A percentile compares a stretch with the other conserved stretches of the same genome.
phyloP scores from a whole-genome alignment of 2,329 filamentous ascomycete genomes.

The Nakataea oryzae region DNA sequence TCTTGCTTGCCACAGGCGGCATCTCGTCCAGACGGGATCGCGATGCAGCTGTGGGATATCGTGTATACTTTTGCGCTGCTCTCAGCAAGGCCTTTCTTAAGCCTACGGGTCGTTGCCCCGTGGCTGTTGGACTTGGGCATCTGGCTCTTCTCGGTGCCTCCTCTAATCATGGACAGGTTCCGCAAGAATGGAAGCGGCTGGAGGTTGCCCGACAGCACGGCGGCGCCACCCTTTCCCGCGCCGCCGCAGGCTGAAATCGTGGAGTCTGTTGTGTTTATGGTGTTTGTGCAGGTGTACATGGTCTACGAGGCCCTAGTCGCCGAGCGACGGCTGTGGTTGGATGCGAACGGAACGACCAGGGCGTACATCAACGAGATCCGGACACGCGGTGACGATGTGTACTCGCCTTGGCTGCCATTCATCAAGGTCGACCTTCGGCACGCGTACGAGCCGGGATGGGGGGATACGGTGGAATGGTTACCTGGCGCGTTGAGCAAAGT shows the following conservation, averaged over 20 bases:
- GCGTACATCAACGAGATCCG: constrained; percentile 1
- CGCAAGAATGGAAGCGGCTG: too few relatives aligned
- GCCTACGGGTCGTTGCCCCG: background rate
- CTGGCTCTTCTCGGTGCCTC: background rate
- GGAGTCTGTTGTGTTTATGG: background rate
- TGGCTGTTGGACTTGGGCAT: background rate
- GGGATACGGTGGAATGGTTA: background rate
- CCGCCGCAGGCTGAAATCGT: background rate
- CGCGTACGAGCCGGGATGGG: background rate
- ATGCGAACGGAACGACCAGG: constrained; percentile 5
- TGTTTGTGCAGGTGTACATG: background rate
- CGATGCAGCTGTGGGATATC: background rate
- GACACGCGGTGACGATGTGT: background rate
- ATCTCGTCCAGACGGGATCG: background rate
- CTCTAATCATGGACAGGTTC: background rate
- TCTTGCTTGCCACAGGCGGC: background rate
- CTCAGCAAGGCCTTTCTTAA: background rate
- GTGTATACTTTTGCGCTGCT: background rate
- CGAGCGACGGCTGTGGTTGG: background rate
- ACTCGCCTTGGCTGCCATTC: background rate
- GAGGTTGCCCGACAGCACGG: too few relatives aligned
- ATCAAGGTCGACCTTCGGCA: background rate
- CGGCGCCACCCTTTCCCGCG: background rate
- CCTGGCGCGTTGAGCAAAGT: background rate
- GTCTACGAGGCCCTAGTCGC: background rate